These are phyloP conservation scores for Sporothrix phasma DNA, from an alignment of 2,329 filamentous ascomycete species.

Conservation along the genomic window DNA sequence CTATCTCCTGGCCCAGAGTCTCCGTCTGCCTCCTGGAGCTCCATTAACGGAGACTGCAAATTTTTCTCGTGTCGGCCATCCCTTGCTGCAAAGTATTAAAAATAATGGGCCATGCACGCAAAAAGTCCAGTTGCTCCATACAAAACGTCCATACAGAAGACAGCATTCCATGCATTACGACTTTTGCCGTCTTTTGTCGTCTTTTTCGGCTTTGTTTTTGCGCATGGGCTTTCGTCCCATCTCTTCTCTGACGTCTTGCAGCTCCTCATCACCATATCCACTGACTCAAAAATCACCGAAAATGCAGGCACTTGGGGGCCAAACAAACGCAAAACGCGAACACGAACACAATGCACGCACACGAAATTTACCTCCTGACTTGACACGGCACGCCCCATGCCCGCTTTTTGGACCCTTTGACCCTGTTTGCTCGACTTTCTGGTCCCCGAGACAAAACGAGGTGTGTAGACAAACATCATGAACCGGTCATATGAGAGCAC, in stretches of 20 bases:
- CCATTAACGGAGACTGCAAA: conserved; percentile 3
- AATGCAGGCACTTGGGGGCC: background rate
- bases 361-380: background rate
- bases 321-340: background rate
- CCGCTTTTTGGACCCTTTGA: background rate
- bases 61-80: background rate
- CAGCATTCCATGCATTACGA: background rate
- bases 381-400: background rate
- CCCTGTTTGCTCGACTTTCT: background rate
- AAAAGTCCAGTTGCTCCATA: background rate
- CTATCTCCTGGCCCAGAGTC: background rate
- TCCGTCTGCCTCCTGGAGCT: background rate
- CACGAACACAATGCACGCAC: background rate
- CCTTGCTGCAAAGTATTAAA: conserved; percentile 4
- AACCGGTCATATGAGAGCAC: background rate
- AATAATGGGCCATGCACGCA: no score
- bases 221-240: no score
- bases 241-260: background rate
- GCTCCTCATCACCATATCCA: background rate
- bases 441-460: background rate
- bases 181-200: background rate
- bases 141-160: background rate
- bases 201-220: no score
- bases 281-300: background rate
- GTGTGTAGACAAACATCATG: background rate